Percentiles rank a stretch among this genome's conserved stretches.
phyloP scores from a whole-genome alignment of 1,284 basidiomycete genomes.

The Mycosarcoma mackinlayi region DNA sequence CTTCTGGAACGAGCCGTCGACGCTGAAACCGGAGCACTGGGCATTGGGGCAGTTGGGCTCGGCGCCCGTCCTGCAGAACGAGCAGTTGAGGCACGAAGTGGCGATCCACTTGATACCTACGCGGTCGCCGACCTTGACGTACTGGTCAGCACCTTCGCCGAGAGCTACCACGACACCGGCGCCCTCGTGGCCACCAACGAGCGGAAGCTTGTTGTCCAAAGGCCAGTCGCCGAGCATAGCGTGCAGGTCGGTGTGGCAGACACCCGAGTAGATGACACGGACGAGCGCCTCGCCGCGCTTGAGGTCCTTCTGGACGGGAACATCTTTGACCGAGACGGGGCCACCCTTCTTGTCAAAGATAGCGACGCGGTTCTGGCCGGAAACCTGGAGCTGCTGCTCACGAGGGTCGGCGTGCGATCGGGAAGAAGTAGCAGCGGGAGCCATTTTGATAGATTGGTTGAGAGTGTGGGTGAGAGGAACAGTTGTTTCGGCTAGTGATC shows the following conservation, averaged over 20 bases:
- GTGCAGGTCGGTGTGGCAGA: slow-evolving; percentile 59
- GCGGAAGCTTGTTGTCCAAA: slow-evolving; percentile 74
- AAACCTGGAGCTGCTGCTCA: slow-evolving; percentile 51
- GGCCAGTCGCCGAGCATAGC: slow-evolving; percentile 67
- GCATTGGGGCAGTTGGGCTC: slow-evolving; percentile 73
- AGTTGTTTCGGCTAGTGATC: too few species aligned
- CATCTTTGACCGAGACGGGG: slow-evolving; percentile 44
- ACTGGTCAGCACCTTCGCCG: slow-evolving; percentile 75
- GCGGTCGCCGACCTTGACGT: slow-evolving; percentile 77
- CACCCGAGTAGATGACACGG: slow-evolving; percentile 72
- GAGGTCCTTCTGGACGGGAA: slow-evolving; percentile 76
- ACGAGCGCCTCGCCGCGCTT: slow-evolving; percentile 83
- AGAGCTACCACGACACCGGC: slow-evolving; percentile 78
- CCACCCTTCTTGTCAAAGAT: slow-evolving; percentile 59
- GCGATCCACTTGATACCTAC: slow-evolving; percentile 80
- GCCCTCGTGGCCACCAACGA: slow-evolving; percentile 86
- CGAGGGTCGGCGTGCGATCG: slow-evolving; percentile 40
- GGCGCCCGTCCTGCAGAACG: slow-evolving; percentile 77
- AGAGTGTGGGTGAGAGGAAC: neutral
- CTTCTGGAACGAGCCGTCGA: slow-evolving; percentile 85
- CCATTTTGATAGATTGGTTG: slow-evolving; percentile 24
- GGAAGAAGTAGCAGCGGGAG: slow-evolving; percentile 37
- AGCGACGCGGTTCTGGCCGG: slow-evolving; percentile 47
- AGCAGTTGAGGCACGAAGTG: slow-evolving; percentile 78
- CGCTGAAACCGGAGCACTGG: slow-evolving; percentile 72